These are phyloP conservation scores for Spergularia bocconei DNA, from an alignment of 148 eudicot genomes.

Conservation along the genomic window DNA sequence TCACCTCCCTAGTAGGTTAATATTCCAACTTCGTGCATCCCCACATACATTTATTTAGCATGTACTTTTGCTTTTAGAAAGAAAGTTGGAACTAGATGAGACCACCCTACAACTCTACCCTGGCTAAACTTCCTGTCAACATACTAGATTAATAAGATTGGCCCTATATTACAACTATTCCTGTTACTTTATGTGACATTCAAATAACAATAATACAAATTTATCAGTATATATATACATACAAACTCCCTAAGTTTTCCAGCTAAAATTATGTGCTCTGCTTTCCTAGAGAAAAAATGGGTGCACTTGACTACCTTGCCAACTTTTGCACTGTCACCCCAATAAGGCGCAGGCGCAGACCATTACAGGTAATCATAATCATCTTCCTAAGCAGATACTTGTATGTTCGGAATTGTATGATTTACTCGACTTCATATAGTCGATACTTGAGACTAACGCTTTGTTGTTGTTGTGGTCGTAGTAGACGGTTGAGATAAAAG, in stretches of 20 bases:
- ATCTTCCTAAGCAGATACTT: not conserved
- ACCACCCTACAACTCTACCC: too few species aligned
- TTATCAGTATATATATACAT: not conserved
- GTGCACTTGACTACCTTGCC: slow-evolving; percentile 76
- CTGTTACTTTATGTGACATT: slow-evolving; percentile 15
- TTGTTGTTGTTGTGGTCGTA: slow-evolving; percentile 7
- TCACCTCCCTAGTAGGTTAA: too few species aligned
- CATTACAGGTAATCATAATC: slow-evolving; percentile 61
- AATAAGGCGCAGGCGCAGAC: slow-evolving; percentile 55
- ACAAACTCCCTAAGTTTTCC: slow-evolving; percentile 13
- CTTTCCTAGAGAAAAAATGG: slow-evolving; percentile 40
- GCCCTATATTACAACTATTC: slow-evolving; percentile 20
- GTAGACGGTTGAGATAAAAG: slow-evolving; percentile 89
- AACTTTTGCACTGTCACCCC: slow-evolving; percentile 68
- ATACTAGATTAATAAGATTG: not conserved
- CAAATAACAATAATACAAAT: not conserved
- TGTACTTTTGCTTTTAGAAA: too few species aligned
- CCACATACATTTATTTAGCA: too few species aligned
- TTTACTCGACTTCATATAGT: not conserved
- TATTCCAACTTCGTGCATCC: too few species aligned
- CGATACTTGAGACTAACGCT: not conserved
- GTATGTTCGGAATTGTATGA: not conserved
- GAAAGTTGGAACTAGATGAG: too few species aligned
- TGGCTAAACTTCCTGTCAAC: too few species aligned
- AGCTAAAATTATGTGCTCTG: not conserved